These are phyloP conservation scores for Colletotrichum ledebouriae DNA, from an alignment of 2,329 filamentous ascomycete genomes.

Conservation along the genomic window DNA sequence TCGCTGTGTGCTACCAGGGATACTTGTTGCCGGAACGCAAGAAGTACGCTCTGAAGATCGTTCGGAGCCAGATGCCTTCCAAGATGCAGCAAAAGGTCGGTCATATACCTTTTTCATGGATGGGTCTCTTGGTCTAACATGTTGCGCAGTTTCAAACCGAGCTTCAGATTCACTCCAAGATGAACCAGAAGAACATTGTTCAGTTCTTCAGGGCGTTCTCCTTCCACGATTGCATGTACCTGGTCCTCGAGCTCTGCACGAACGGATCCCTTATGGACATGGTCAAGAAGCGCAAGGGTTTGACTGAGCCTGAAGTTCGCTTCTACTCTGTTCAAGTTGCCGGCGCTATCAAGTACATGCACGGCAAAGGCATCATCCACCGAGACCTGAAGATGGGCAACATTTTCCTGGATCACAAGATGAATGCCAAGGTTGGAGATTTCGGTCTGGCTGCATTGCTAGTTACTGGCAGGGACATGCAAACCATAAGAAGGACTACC, in stretches of 20 bases:
- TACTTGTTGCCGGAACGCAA: constrained; percentile 75
- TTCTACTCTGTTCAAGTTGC: constrained; percentile 96
- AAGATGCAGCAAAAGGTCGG: constrained; percentile 88
- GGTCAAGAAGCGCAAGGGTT: constrained; percentile 89
- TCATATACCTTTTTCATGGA: too few species aligned
- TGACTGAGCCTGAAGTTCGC: constrained; percentile 94
- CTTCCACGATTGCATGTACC: constrained; percentile 89
- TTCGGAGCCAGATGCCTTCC: constrained; percentile 83
- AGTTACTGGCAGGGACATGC: constrained; percentile 91
- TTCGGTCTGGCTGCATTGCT: constrained; percentile 95
- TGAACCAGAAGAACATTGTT: constrained; percentile 95
- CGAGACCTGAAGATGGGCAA: constrained; percentile 98
- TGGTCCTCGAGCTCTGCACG: constrained; percentile 92
- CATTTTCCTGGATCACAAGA: constrained; percentile 91
- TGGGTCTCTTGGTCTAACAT: constrained; percentile 18
- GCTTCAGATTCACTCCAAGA: constrained; percentile 97
- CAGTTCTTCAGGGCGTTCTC: constrained; percentile 95
- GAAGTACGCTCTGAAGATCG: constrained; percentile 83
- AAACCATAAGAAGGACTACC: constrained; percentile 86
- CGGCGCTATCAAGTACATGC: constrained; percentile 98
- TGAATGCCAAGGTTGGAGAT: constrained; percentile 99
- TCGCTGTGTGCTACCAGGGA: constrained; percentile 84
- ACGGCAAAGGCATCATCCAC: constrained; percentile 95
- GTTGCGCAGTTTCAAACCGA: constrained; percentile 77
- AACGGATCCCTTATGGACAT: constrained; percentile 98